A percentile compares a stretch with the other conserved stretches of the same genome.
Evolutionary conservation across 306 rosid species (phyloP).

Genomic region (Citrullus colocynthis): DNA sequence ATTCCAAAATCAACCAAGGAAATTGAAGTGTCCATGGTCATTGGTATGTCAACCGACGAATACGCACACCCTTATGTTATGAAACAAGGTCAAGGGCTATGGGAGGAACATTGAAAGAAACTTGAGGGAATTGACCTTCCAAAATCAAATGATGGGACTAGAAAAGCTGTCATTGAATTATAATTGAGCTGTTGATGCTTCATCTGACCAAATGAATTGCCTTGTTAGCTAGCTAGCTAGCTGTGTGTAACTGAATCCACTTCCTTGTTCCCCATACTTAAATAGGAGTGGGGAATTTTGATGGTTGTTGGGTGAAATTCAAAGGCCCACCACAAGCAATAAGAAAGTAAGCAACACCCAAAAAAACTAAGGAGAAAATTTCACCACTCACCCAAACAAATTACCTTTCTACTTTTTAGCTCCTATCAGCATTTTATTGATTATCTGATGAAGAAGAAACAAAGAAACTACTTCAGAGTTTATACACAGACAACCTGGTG

Average conservation of each 20-base stretch:
- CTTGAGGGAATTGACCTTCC: not conserved
- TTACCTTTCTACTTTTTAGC: not conserved
- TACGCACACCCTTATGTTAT: not conserved
- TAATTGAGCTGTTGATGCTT: slow-evolving; percentile 4
- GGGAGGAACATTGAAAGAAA: not conserved
- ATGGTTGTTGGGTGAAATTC: not conserved
- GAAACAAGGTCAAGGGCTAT: not conserved
- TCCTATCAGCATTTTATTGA: not conserved
- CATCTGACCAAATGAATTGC: slow-evolving; percentile 5
- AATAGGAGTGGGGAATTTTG: not conserved
- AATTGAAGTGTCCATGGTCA: no score
- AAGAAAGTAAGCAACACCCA: not conserved
- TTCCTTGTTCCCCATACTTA: not conserved
- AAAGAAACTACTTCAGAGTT: not conserved
- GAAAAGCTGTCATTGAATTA: slow-evolving; percentile 3
- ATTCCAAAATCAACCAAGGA: no score
- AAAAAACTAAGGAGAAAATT: not conserved
- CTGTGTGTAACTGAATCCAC: slow-evolving; percentile 5
- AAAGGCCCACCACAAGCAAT: not conserved
- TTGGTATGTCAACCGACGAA: no score
- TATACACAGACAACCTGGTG: not conserved
- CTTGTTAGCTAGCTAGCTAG: not conserved
- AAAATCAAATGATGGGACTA: not conserved
- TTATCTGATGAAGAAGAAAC: not conserved
- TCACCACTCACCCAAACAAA: not conserved